Evolutionary conservation across 371 early-diverging fungal species (phyloP), one percentile per base, ranked within the genome.

Genomic region (Umbelopsis sp.): DNA sequence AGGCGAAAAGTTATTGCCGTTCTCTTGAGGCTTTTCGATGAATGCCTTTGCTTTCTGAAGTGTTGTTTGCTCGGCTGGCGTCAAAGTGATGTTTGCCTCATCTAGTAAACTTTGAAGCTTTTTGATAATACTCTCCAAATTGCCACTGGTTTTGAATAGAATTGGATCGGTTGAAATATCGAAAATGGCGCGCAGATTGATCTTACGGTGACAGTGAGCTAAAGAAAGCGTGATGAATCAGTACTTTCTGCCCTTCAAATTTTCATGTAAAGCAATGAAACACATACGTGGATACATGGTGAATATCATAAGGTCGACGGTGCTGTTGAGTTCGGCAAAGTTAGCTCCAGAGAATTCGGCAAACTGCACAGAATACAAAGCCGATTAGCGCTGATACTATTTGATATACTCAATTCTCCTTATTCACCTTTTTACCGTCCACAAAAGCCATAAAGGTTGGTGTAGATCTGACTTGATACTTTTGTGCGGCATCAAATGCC

Each of bases 391-490:
- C 46, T n/a, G 16, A 7, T 3, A 5, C 12, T 1, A 0, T 50
- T 24, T 44, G 16, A 44, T 24, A 11, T 22, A 14, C 35, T 10
- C 22, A 25, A 44, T 50, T 3, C n/a, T 29, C 44, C 14, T 44
- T 4, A 0, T 12, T 29, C 70, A 79, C 76, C 80, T 86, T 80
- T 45, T 84, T 67, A 0, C 90, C 92, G 25, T 88, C 79, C 14
- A 87, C 70, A 64, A 86, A 89, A 46, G 88, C 83, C 65, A 85
- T 79, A 70, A 92, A 92, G 1, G 92, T 92, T 29, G 92, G 92
- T 2, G 90, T 91, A 3, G 88, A 90, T 14, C 86, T 74, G 25
- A 93, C 78, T 50, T 76, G 69, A 67, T 86, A 93, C 25, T 79
- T 75, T 10, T 80, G 69, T 41, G 83, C 84, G 22, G 87, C 86